Evolutionary conservation across 495 filamentous ascomycete genomes (phyloP), one percentile per base, ranked within the genome.

Genomic region (Aspergillus sclerotioniger): DNA sequence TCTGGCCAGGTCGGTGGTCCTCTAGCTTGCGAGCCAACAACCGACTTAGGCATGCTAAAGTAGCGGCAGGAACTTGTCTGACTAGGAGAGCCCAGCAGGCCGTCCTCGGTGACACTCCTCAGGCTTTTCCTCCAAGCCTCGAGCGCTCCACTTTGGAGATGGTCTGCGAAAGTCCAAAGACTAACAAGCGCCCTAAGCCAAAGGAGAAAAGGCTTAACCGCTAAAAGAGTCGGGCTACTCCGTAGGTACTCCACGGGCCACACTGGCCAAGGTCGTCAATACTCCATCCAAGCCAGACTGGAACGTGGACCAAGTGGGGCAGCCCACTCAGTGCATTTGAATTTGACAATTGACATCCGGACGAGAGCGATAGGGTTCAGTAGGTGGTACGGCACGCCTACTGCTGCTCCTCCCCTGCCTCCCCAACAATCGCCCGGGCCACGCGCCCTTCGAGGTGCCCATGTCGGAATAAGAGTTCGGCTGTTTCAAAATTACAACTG

Each of bases 201-300:
- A 25, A 28, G 21, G 21, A 49, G 47, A 17, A 10, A 46, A 46
- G 44, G 44, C 25, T 10, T 7, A 46, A 20, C 19, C 8, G 44
- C 44, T 21, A 10, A 46, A 21, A 46, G 16, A 46, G 44, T 41
- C 37, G 10, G n/a, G 37, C 37, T 2, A 12, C 10, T 13, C 37
- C 10, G 17, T 46, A 20, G 47, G 15, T 16, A 25, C 47, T 50
- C 47, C 47, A 54, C 25, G 35, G 43, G 17, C 39, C 52, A 21
- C 52, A 28, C 39, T 17, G 44, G 52, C 37, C 52, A 45, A 54
- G 43, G 44, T 54, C 37, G n/a, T n/a, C n/a, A n/a, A n/a, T n/a
- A n/a, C n/a, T n/a, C 52, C 17, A 44, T 32, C 10, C 47, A 31
- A 43, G 41, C 52, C 32, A 54, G n/a, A 54, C 19, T 21, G n/a